Base-by-base conservation (phyloP, 208 protist species). In the Paratrypanosoma confusum region DNA sequence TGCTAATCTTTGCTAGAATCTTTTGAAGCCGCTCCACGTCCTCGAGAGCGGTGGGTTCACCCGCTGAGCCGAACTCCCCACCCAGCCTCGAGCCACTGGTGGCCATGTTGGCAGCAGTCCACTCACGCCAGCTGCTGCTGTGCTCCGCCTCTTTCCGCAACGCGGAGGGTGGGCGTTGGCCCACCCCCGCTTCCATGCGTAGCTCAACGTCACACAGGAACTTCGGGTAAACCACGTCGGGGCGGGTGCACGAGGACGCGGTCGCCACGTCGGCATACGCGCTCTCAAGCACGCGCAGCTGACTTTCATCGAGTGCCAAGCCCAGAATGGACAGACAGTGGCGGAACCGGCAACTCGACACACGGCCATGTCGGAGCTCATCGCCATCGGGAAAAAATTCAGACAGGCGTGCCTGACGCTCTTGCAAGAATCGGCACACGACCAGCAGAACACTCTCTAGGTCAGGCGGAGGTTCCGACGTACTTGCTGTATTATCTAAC, bases 371-470 rank as follows among this genome's bases (percentile, higher is more conserved):
- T 27, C 81, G 73, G 34, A 93, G 62, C 56, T 75, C 70, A 51
- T 93, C 85, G 34, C 74, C 76, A 39, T 93, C 85, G 3, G 72
- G 75, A 43, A 90, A 91, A 46, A 86, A 90, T 45, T 90, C 76
- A 4, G 37, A 43, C 6, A 90, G 18, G 22, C 71, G 60, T 1
- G 71, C 64, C n/a, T 69, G 62, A 34, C 76, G 76, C 55, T 82
- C 71, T 47, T 78, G 72, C 40, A 90, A 16, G 56, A 81, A 83
- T 35, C 61, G 63, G 39, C 70, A 80, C 21, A 90, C 51, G 20
- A 51, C 46, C 23, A 24, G 48, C 24, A 90, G 42, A 13, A 77
- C 60, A 17, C 66, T 73, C 29, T 78, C 58, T 4, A 85, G 24
- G 3, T 55, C 44, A 13, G 8, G 8, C 8, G 28, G 28, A 7